Base-by-base conservation (phyloP, 2,329 filamentous ascomycete genomes). In the Laburnicola sp. region DNA sequence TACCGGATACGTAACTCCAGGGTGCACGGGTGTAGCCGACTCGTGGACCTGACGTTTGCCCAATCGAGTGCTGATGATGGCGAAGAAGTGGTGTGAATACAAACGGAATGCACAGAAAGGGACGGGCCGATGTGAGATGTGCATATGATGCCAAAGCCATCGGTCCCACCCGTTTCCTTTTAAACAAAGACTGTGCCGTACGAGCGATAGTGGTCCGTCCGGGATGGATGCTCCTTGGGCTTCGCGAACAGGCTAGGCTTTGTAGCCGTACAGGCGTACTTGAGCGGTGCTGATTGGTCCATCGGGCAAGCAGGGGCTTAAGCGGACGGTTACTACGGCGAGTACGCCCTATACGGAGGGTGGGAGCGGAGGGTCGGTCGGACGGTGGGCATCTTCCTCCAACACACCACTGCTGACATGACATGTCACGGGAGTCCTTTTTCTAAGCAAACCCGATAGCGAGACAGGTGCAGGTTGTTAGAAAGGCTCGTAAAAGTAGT, bases 241-340 rank as follows among this genome's bases (percentile, higher is more conserved):
- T 43, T 43, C 27, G 30, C 44, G 27, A 43, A 16, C 30, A 23
- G 5, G 45, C 26, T 27, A 50, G 40, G 48, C 48, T 34, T 45
- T 39, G 8, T 36, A n/a, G n/a, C n/a, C n/a, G n/a, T n/a, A n/a
- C n/a, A n/a, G n/a, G n/a, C n/a, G n/a, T n/a, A n/a, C n/a, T n/a
- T n/a, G n/a, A n/a, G n/a, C n/a, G n/a, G n/a, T n/a, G n/a, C n/a
- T n/a, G n/a, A n/a, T n/a, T n/a, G n/a, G n/a, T n/a, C n/a, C n/a
- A n/a, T n/a, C n/a, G n/a, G n/a, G n/a, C n/a, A n/a, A n/a, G n/a
- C n/a, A n/a, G n/a, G n/a, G n/a, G n/a, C n/a, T n/a, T n/a, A n/a
- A n/a, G n/a, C n/a, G n/a, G n/a, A n/a, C n/a, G n/a, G n/a, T n/a
- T n/a, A n/a, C n/a, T n/a, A n/a, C n/a, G n/a, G n/a, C n/a, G n/a